Evolutionary conservation across 257 asterid species (phyloP), one percentile per base, ranked within the genome.

Genomic region (Thymus quinquecostatus): DNA sequence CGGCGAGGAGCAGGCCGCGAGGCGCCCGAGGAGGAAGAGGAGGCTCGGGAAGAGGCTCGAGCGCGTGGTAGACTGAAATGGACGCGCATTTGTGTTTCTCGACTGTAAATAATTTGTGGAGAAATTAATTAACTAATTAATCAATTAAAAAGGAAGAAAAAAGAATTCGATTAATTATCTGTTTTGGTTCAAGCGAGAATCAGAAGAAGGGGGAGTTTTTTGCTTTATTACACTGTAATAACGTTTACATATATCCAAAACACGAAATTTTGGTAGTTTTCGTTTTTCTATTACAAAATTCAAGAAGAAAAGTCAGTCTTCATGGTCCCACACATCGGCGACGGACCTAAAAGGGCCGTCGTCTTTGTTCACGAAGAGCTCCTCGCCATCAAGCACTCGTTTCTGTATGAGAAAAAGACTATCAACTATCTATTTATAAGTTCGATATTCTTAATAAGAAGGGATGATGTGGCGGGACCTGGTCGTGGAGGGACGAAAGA

Each of bases 311-410:
- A 8, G 3, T 73, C 55, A 75, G 32, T 73, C 82, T 66, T 73
- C 79, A 12, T 69, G 69, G 58, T 90, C 96, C 95, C 96, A 90
- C 34, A 90, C 40, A 29, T 90, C 90, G 6, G 86, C 88, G 2
- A 14, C 71, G 43, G 81, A 78, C 33, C 13, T 80, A 10, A 68
- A 57, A 2, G 96, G 97, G 1, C 97, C 95, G 29, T 85, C 82
- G 0, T 65, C 68, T 69, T 76, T 78, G 82, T 88, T 90, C 59
- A 86, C 88, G 54, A 88, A 88, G 72, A 88, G 34, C 0, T 66
- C 81, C 44, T 81, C 89, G 0, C 95, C 95, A 8, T 78, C 83
- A 68, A 87, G 53, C 4, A 86, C 81, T 0, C 88, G 81, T 69
- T 74, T 84, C 90, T 89, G 84, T 80, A 28, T 56, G 34, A 21